Evolutionary conservation across 345 rosid genomes (phyloP).

Genomic region (Corchorus capsularis): DNA sequence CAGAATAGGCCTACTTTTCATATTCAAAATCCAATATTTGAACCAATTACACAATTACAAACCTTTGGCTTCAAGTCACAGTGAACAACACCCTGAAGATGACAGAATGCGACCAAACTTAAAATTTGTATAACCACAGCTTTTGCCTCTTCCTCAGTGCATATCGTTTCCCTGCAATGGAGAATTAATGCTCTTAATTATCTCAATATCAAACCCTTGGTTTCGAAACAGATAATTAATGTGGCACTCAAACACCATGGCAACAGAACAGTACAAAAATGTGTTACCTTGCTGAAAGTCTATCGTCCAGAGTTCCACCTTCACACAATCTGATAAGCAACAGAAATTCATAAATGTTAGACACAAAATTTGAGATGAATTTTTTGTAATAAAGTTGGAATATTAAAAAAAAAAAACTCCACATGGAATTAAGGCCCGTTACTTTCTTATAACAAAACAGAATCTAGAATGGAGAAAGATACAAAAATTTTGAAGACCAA

Average conservation of each 20-base stretch:
- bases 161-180: conserved; percentile 65
- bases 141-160: conserved; percentile 80
- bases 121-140: conserved; percentile 69
- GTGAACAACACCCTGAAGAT: conserved; percentile 91
- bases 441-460: too few species aligned
- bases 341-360: conserved; percentile 23
- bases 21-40: conserved; percentile 6
- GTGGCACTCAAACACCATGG: conserved; percentile 15
- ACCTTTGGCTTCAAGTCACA: conserved; percentile 90
- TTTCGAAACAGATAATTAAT: too few species aligned
- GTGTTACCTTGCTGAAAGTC: conserved; percentile 71
- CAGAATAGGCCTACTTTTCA: conserved; percentile 3
- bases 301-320: conserved; percentile 84
- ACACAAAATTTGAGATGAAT: not conserved
- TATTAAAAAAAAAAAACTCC: not conserved
- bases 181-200: not conserved
- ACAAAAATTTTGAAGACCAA: not conserved
- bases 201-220: conserved; percentile 2
- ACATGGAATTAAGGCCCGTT: too few species aligned
- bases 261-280: not conserved
- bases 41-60: conserved; percentile 14
- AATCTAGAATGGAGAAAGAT: too few species aligned
- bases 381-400: not conserved
- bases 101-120: conserved; percentile 79
- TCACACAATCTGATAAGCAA: conserved; percentile 65